A percentile compares a stretch with the other conserved stretches of the same genome.
These are phyloP conservation scores for Diplodia corticola DNA, from an alignment of 2,329 filamentous ascomycete species.

Conservation along the genomic window DNA sequence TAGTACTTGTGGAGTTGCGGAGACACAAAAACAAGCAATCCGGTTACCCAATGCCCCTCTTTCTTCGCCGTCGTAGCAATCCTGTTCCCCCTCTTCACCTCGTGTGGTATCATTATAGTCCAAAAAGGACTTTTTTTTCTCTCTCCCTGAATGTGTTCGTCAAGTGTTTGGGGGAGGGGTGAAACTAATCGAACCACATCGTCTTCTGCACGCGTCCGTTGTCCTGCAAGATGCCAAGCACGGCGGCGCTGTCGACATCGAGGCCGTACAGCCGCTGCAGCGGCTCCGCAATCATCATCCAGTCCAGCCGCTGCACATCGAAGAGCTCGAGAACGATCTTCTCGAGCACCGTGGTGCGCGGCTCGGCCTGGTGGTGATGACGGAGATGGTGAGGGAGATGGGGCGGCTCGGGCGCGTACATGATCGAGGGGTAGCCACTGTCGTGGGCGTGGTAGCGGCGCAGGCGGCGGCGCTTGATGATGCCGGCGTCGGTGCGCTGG, in stretches of 20 bases:
- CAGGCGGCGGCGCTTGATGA: constrained; percentile 23
- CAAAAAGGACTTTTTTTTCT: not conserved
- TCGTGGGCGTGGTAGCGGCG: constrained; percentile 4
- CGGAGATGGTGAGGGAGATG: no score
- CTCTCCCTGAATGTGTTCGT: not conserved
- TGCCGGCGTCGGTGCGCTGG: constrained; percentile 16
- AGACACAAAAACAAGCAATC: not conserved
- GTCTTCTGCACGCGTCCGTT: constrained; percentile 36
- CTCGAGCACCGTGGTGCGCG: constrained; percentile 29
- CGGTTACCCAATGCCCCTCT: not conserved
- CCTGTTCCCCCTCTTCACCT: not conserved
- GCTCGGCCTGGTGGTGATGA: not conserved
- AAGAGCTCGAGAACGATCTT: constrained; percentile 39
- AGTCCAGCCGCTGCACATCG: constrained; percentile 38
- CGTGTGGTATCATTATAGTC: not conserved
- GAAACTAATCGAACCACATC: constrained; percentile 38
- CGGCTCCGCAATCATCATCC: constrained; percentile 40
- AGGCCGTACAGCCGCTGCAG: constrained; percentile 38
- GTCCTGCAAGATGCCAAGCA: constrained; percentile 37
- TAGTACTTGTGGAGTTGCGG: not conserved
- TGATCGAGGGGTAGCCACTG: not conserved
- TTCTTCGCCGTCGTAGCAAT: not conserved
- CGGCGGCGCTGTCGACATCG: constrained; percentile 36
- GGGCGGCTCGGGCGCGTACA: not conserved
- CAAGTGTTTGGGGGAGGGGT: not conserved